Base-by-base conservation (phyloP, 768 basidiomycete species). In the Amanita exitialis region DNA sequence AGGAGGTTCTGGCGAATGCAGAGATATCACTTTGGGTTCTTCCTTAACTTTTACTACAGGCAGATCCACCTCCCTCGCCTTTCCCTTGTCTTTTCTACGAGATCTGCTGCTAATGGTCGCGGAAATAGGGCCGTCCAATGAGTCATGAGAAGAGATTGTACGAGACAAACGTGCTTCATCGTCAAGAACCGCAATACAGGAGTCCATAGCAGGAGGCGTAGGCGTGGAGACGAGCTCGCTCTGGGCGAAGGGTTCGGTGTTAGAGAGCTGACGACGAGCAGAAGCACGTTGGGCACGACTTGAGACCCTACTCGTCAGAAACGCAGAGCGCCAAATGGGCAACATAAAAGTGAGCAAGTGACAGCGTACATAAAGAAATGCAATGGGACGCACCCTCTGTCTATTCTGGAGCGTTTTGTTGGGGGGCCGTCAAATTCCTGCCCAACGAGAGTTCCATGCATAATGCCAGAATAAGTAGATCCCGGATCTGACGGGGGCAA, bases 401-500 rank as follows among this genome's bases (percentile, higher is more conserved):
- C 83, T 55, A 78, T 66, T 66, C 85, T 75, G 60, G 82, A 73
- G 58, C 86, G 80, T 70, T 90, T 87, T 63, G 81, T 70, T 65
- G 81, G 76, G 49, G 80, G 71, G 44, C 82, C 83, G 53, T 83
- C 82, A 57, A 76, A 66, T 61, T 82, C 82, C 59, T 80, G 79
- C 55, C 77, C 73, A 60, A 76, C 72, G 56, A 82, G 73, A 62
- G 83, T 77, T 54, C 78, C 78, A 57, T 80, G 75, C 71, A 81
- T 76, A 63, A 84, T 76, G 53, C 83, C 86, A 64, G 84, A 80
- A 72, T 89, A 92, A 21, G 89, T 92, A 59, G 90, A 84, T 62
- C 90, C 89, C 55, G 90, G 90, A 74, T 92, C 90, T 61, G 82
- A 80, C 55, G 79, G 69, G 43, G 89, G 88, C 63, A 92, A 74